A percentile compares a stretch with the other conserved stretches of the same genome.
Conservation (phyloP, 2,329 filamentous ascomycete species). For the Aspergillus glaucus region DNA sequence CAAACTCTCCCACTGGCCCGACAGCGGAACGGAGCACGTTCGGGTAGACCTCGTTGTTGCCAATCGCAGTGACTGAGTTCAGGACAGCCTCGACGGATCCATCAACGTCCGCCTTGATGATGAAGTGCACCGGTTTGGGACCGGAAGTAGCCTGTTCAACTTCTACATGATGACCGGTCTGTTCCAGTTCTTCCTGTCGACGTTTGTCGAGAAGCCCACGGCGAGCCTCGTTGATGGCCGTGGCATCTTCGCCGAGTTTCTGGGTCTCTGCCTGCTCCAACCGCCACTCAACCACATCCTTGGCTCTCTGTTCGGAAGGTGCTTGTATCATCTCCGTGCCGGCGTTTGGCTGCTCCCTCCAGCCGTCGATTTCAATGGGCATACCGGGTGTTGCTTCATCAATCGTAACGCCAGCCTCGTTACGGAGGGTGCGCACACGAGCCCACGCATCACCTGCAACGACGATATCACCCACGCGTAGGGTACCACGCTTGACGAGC, state of each 20-base stretch:
- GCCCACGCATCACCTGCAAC: constrained; percentile 87
- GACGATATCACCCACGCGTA: constrained; percentile 72
- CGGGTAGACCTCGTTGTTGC: constrained; percentile 75
- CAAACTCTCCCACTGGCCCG: constrained; percentile 74
- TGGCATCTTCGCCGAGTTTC: constrained; percentile 60
- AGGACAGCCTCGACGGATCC: constrained; percentile 89
- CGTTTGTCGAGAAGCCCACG: constrained; percentile 53
- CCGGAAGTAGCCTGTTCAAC: constrained; percentile 34
- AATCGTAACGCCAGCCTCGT: constrained; percentile 72
- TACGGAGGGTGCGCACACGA: constrained; percentile 72
- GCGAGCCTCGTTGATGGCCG: constrained; percentile 67
- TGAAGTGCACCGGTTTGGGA: constrained; percentile 63
- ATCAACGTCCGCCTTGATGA: constrained; percentile 87
- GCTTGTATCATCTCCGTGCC: constrained; percentile 86
- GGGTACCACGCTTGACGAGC: constrained; percentile 78
- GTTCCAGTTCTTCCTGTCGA: constrained; percentile 25
- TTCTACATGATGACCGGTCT: constrained; percentile 33
- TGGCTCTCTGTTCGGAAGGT: constrained; percentile 68
- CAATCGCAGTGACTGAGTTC: constrained; percentile 68
- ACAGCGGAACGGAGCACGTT: constrained; percentile 71
- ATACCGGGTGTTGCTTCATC: constrained; percentile 74
- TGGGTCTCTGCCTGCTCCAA: constrained; percentile 64
- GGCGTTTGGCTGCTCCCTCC: constrained; percentile 78
- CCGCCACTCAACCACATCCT: constrained; percentile 70
- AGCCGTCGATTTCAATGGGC: constrained; percentile 90